A percentile compares a stretch with the other conserved stretches of the same genome.
These are phyloP conservation scores for Calonectria montana DNA, from an alignment of 2,329 filamentous ascomycete species.

Conservation along the genomic window DNA sequence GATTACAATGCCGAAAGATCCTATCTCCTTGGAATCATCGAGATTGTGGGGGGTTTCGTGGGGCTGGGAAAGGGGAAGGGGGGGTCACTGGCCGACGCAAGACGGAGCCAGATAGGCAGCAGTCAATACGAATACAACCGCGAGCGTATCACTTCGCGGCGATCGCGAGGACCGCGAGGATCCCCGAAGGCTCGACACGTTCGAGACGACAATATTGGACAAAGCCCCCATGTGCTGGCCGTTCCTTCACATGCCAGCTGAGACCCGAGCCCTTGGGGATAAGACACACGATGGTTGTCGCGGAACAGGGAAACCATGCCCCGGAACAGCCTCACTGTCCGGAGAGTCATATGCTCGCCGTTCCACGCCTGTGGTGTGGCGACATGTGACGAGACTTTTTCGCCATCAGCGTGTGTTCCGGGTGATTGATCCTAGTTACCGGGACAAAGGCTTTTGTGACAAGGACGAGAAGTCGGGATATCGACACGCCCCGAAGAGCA, in stretches of 20 bases:
- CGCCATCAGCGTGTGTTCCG: constrained; percentile 20
- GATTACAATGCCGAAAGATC: background rate
- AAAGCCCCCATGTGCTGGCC: background rate
- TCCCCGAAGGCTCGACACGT: background rate
- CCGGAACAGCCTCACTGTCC: constrained; percentile 21
- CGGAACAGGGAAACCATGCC: constrained; percentile 6
- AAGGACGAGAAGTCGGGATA: constrained; percentile 18
- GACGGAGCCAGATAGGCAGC: constrained; percentile 34
- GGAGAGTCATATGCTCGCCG: constrained; percentile 27
- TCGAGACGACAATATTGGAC: constrained; percentile 13
- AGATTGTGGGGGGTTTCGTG: constrained; percentile 5
- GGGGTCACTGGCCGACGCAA: background rate
- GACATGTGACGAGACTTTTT: constrained; percentile 16
- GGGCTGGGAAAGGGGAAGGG: background rate
- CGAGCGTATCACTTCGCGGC: constrained; percentile 5
- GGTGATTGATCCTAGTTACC: background rate
- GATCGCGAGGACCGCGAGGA: background rate
- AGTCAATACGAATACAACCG: constrained; percentile 17
- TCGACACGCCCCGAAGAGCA: constrained; percentile 26
- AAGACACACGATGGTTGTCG: background rate
- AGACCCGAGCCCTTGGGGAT: constrained; percentile 20
- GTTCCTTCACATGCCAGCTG: constrained; percentile 23
- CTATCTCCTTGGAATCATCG: background rate
- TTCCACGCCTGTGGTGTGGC: constrained; percentile 19
- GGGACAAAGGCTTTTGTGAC: background rate